phyloP scores from a whole-genome alignment of 164 flowering plant species.

The Nymphaea colorata region DNA sequence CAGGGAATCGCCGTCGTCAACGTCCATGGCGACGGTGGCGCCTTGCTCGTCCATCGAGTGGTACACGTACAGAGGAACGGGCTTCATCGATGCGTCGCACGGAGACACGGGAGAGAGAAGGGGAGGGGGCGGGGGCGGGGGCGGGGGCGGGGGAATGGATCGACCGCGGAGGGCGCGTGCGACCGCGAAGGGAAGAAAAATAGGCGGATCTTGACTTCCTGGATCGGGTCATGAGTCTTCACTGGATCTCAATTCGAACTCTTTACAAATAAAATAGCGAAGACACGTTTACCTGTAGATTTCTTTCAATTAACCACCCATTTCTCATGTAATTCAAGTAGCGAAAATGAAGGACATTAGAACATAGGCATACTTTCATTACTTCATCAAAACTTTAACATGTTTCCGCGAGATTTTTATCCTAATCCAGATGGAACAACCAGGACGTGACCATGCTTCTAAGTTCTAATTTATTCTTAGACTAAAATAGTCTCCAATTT shows the following conservation, averaged over 20 bases:
- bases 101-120: conserved; percentile 5
- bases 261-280: not conserved
- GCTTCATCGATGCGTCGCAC: conserved; percentile 17
- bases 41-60: conserved; percentile 32
- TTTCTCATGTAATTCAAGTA: too few relatives aligned
- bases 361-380: too few relatives aligned
- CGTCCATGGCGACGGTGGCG: conserved; percentile 50
- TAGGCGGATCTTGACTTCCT: not conserved
- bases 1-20: conserved; percentile 46
- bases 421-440: too few relatives aligned
- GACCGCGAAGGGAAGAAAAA: not conserved
- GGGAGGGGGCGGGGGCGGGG: too few relatives aligned
- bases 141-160: not conserved
- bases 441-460: too few relatives aligned
- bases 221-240: not conserved
- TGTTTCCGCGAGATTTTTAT: too few relatives aligned
- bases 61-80: conserved; percentile 24
- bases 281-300: not conserved
- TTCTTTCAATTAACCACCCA: too few relatives aligned
- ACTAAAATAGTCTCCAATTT: too few relatives aligned
- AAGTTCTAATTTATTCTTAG: too few relatives aligned
- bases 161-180: not conserved
- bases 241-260: not conserved
- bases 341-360: too few relatives aligned
- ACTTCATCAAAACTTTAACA: too few relatives aligned